Percentiles rank a stretch among this genome's conserved stretches.
These are phyloP conservation scores for Chalaropsis thielavioides DNA, from an alignment of 2,329 filamentous ascomycete genomes.

Conservation along the genomic window DNA sequence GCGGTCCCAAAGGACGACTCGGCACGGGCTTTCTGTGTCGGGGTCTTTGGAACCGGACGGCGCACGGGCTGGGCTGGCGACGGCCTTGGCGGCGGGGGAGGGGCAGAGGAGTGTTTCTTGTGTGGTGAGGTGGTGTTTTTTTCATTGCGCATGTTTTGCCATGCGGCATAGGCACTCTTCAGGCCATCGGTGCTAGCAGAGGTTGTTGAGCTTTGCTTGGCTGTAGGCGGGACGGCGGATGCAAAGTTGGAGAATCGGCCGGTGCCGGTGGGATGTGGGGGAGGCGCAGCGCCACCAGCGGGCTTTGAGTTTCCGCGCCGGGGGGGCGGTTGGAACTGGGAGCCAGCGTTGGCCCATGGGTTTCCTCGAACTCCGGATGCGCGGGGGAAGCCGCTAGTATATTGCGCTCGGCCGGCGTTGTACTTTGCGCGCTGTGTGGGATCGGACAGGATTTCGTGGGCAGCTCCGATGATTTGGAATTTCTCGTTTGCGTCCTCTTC, in stretches of 20 bases:
- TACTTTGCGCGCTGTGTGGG: constrained; percentile 38
- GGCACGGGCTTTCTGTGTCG: constrained; percentile 38
- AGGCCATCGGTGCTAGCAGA: constrained; percentile 26
- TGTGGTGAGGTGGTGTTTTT: constrained; percentile 15
- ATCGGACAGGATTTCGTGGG: constrained; percentile 57
- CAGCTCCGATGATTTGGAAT: constrained; percentile 76
- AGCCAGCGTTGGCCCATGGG: constrained; percentile 37
- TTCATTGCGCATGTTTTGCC: constrained; percentile 29
- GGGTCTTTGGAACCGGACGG: constrained; percentile 34
- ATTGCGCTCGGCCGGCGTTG: constrained; percentile 28
- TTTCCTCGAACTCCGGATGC: constrained; percentile 44
- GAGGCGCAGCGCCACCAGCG: neutral
- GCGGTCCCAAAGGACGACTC: constrained; percentile 39
- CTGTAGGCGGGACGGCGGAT: constrained; percentile 30
- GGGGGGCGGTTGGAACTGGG: constrained; percentile 38
- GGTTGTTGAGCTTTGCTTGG: constrained; percentile 26
- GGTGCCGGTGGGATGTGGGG: constrained; percentile 17
- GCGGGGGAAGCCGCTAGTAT: constrained; percentile 28
- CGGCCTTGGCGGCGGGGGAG: constrained; percentile 23
- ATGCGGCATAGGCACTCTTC: constrained; percentile 30
- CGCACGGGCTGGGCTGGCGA: constrained; percentile 24
- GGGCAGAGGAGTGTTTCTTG: constrained; percentile 22
- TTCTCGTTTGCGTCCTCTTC: constrained; percentile 66
- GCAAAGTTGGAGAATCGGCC: constrained; percentile 26
- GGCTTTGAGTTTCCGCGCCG: constrained; percentile 25